These are phyloP conservation scores for Phialemonium atrogriseum DNA, from an alignment of 2,329 filamentous ascomycete species.

Conservation along the genomic window DNA sequence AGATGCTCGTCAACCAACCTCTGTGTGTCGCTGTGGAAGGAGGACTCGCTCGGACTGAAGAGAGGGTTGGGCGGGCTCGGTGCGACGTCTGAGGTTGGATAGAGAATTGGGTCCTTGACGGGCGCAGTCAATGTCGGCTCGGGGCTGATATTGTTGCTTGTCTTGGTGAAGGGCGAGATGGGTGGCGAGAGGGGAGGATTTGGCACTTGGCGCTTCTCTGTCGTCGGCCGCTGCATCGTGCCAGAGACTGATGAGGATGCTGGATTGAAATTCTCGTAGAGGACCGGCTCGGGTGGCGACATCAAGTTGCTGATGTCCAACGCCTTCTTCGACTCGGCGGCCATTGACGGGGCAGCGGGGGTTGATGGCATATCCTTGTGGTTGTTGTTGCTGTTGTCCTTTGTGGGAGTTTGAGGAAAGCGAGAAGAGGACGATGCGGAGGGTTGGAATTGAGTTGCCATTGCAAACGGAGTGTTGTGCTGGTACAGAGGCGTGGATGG, in stretches of 20 bases:
- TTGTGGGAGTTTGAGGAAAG: not conserved
- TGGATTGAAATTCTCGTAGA: constrained; percentile 41
- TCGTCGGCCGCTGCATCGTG: constrained; percentile 18
- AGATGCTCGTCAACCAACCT: constrained; percentile 43
- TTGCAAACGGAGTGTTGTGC: too few species aligned
- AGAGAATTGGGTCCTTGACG: constrained; percentile 50
- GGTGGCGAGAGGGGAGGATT: constrained; percentile 46
- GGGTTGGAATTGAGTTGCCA: constrained; percentile 2
- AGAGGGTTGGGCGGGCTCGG: constrained; percentile 37
- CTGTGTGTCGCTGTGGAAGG: constrained; percentile 25
- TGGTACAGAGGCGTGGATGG: constrained; percentile 4
- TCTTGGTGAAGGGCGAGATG: constrained; percentile 42
- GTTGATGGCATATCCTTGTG: constrained; percentile 1
- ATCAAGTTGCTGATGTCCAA: constrained; percentile 48
- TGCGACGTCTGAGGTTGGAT: constrained; percentile 36
- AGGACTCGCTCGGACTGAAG: constrained; percentile 34
- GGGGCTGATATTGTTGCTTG: constrained; percentile 24
- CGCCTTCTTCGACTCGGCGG: constrained; percentile 26
- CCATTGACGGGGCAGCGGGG: not conserved
- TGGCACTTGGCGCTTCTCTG: constrained; percentile 26
- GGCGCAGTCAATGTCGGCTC: constrained; percentile 11
- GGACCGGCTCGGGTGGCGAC: constrained; percentile 51
- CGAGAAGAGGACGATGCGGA: constrained; percentile 1
- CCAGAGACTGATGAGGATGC: not conserved
- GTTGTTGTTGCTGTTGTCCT: not conserved